phyloP scores from a whole-genome alignment of 805 yeast species.

The Sugiyamaella floridensis region DNA sequence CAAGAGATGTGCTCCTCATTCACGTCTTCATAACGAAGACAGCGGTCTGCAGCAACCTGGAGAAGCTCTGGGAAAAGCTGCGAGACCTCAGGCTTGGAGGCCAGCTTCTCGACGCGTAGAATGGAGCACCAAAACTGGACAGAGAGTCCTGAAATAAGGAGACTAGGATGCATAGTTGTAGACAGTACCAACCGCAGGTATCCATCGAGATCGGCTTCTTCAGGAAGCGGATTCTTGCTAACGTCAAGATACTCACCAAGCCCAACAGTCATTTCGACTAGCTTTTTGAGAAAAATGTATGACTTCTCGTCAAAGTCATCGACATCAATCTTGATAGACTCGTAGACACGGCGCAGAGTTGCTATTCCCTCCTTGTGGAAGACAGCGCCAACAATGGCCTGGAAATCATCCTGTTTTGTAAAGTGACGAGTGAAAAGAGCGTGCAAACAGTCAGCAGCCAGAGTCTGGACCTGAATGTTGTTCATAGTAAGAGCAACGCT shows the following conservation, averaged over 20 bases:
- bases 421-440: constrained; percentile 77
- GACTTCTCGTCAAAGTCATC: constrained; percentile 70
- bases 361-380: constrained; percentile 68
- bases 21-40: constrained; percentile 63
- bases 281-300: constrained; percentile 77
- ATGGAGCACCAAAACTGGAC: constrained; percentile 92
- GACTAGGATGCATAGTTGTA: constrained; percentile 76
- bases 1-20: constrained; percentile 59
- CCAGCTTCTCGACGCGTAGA: constrained; percentile 68
- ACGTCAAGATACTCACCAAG: constrained; percentile 69
- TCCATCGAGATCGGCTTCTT: constrained; percentile 53
- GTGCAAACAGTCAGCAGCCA: constrained; percentile 88
- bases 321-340: constrained; percentile 43
- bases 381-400: constrained; percentile 69
- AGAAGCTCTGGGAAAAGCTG: constrained; percentile 59
- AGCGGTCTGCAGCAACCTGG: constrained; percentile 69
- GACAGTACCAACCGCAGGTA: constrained; percentile 70
- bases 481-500: constrained; percentile 43
- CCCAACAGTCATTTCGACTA: constrained; percentile 89
- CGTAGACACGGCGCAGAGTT: constrained; percentile 59
- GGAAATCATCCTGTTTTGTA: constrained; percentile 58
- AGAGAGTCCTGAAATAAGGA: constrained; percentile 85
- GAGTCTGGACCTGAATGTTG: constrained; percentile 62
- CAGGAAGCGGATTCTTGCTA: constrained; percentile 37
- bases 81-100: constrained; percentile 35